Percentiles rank a stretch among this genome's conserved stretches.
Conservation (phyloP, 139 green algal species). For the Trebouxia sp. region DNA sequence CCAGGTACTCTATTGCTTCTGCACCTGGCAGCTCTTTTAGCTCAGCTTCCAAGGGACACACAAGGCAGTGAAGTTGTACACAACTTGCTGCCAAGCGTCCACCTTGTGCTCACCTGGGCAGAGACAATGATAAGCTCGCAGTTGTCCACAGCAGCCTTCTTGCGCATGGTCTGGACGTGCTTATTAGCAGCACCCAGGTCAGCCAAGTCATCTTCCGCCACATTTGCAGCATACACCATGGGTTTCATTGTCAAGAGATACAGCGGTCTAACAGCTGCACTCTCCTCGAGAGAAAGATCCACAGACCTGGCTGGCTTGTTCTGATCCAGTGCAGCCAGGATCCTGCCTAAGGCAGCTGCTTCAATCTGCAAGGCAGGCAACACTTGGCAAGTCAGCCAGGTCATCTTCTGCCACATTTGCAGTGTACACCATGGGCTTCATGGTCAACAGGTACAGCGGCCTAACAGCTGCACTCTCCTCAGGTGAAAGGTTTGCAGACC, state of each 20-base stretch:
- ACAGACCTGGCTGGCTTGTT: conserved; percentile 75
- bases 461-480: conserved; percentile 47
- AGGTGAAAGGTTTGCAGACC: conserved; percentile 63
- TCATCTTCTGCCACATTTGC: conserved; percentile 90
- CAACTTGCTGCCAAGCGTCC: no score
- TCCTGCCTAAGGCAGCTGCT: conserved; percentile 61
- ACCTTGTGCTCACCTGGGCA: conserved; percentile 67
- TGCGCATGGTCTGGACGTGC: conserved; percentile 63
- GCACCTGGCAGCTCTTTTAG: no score
- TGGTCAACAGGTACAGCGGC: conserved; percentile 76
- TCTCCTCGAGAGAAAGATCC: conserved; percentile 51
- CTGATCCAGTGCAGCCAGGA: conserved; percentile 64
- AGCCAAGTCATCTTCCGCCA: conserved; percentile 88
- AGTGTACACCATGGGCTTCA: conserved; percentile 86
- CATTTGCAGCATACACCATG: conserved; percentile 91
- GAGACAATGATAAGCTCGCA: conserved; percentile 80
- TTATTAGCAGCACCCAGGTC: conserved; percentile 75
- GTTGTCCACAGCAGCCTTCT: conserved; percentile 65
- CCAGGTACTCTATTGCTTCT: no score
- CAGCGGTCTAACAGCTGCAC: conserved; percentile 58
- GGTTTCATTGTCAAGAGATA: conserved; percentile 88
- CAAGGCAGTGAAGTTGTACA: no score
- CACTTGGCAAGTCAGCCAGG: not conserved
- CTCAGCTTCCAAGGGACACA: no score
- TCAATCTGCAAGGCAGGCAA: conserved; percentile 52